Evolutionary conservation across 1,284 basidiomycete genomes (phyloP).

Genomic region (Ustilago trichophora): DNA sequence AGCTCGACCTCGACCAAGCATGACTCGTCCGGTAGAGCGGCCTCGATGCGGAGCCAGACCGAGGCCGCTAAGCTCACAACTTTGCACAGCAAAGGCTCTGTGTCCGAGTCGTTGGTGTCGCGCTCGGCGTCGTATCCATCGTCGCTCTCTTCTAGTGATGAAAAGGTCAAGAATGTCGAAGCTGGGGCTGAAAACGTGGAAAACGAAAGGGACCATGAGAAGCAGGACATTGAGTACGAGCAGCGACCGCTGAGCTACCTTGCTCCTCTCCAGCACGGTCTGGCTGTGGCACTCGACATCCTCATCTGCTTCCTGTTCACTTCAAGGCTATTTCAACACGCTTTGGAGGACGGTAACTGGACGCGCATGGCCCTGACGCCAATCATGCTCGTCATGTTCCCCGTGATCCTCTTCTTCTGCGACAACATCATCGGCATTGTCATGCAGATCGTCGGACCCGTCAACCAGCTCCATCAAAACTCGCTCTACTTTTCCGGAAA

Average conservation of each 20-base stretch:
- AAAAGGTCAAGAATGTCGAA: neutral
- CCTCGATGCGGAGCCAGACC: no score
- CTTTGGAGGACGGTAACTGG: slow-evolving; percentile 74
- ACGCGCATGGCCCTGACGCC: slow-evolving; percentile 74
- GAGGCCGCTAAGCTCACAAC: no score
- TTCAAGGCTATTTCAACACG: slow-evolving; percentile 76
- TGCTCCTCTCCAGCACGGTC: slow-evolving; percentile 72
- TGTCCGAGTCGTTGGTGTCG: neutral
- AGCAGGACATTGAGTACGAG: neutral
- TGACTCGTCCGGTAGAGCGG: neutral
- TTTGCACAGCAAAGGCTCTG: neutral
- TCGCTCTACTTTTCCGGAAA: slow-evolving; percentile 67
- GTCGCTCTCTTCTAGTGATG: neutral
- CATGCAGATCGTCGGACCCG: slow-evolving; percentile 67
- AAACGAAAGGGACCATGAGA: neutral
- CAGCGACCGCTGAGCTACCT: neutral
- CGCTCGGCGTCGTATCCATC: neutral
- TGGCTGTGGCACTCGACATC: slow-evolving; percentile 70
- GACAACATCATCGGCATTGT: slow-evolving; percentile 71
- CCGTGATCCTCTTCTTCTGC: slow-evolving; percentile 73
- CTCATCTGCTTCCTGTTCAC: slow-evolving; percentile 72
- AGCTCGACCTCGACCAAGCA: no score
- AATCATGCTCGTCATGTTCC: slow-evolving; percentile 74
- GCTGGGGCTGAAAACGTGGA: neutral
- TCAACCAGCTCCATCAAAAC: slow-evolving; percentile 72